These are phyloP conservation scores for Colletotrichum destructivum DNA, from an alignment of 2,329 filamentous ascomycete genomes.

Conservation along the genomic window DNA sequence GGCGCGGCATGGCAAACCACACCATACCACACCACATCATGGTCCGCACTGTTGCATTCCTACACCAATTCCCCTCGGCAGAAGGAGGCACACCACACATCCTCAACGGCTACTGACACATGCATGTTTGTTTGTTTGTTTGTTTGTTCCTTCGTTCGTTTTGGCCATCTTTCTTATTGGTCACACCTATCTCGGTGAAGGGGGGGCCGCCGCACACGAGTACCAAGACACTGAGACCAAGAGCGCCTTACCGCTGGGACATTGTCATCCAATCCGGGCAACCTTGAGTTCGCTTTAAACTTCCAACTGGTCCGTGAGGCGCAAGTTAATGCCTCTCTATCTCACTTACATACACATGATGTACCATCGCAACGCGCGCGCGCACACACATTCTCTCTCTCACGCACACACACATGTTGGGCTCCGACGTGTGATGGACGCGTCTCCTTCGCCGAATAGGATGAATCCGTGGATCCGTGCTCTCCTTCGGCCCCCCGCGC, in stretches of 20 bases:
- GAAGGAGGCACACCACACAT: neutral
- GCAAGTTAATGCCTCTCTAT: neutral
- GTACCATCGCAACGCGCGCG: no score
- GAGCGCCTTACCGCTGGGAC: conserved; percentile 1
- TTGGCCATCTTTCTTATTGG: neutral
- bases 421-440: neutral
- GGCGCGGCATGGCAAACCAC: neutral
- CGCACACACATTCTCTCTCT: no score
- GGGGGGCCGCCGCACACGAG: neutral
- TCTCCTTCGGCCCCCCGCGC: conserved; percentile 7
- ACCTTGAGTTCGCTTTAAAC: neutral
- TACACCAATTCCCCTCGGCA: neutral
- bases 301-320: neutral
- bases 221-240: neutral
- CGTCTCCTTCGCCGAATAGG: conserved; percentile 16
- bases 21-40: neutral
- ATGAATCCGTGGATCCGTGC: neutral
- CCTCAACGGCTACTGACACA: neutral
- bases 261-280: conserved; percentile 14
- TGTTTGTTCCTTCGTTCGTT: no score
- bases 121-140: conserved; percentile 1
- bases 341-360: neutral
- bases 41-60: neutral
- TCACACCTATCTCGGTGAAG: neutral
- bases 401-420: neutral